Percentiles rank a stretch among this genome's conserved stretches.
phyloP scores from a whole-genome alignment of 352 stramenopile genomes.

The Aphanomyces astaci region DNA sequence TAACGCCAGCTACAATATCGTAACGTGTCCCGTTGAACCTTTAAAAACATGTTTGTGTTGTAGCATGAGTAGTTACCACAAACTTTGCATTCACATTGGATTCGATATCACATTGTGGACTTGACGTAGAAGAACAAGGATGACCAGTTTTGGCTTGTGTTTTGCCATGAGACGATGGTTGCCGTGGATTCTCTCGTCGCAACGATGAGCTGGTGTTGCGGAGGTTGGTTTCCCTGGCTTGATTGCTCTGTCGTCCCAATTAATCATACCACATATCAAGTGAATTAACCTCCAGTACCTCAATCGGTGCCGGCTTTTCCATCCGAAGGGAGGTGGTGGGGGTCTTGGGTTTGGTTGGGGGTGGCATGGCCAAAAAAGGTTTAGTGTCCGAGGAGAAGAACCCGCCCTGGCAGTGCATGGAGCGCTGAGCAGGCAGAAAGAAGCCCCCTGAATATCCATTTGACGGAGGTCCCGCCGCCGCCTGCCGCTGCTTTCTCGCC shows the following conservation, averaged over 20 bases:
- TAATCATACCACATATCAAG: no score
- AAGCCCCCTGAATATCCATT: constrained; percentile 43
- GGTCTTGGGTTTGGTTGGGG: background rate
- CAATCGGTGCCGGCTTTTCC: no score
- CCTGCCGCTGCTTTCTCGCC: background rate
- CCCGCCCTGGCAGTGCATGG: constrained; percentile 42
- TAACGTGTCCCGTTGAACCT: background rate
- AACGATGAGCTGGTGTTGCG: no score
- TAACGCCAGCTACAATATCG: constrained; percentile 34
- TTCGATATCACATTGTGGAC: background rate
- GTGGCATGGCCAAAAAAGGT: background rate
- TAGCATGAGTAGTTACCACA: constrained; percentile 27
- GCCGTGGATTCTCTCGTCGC: no score
- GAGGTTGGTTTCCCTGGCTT: background rate
- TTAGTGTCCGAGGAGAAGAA: constrained; percentile 33
- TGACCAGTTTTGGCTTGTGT: background rate
- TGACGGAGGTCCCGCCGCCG: no score
- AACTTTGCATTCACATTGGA: constrained; percentile 43
- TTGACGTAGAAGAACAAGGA: background rate
- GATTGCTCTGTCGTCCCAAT: background rate
- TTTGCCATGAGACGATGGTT: background rate
- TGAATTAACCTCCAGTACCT: no score
- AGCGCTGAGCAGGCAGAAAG: constrained; percentile 49
- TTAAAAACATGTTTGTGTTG: background rate
- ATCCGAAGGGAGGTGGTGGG: background rate